Conservation (phyloP, 306 rosid genomes). For the Castanea crenata region DNA sequence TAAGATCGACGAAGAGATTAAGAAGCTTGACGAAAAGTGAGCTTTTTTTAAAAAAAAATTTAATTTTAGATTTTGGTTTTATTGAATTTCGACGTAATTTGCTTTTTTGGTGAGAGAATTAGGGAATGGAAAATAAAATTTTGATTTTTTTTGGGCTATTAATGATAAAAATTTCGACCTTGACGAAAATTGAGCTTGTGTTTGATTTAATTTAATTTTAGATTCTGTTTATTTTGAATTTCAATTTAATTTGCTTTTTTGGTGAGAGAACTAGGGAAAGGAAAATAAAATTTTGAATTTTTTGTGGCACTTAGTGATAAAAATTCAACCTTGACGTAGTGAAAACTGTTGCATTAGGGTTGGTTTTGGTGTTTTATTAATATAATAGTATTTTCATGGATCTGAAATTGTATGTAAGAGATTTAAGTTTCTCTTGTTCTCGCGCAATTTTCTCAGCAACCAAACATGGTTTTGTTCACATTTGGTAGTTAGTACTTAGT, state of each 20-base stretch:
- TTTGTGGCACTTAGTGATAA: background rate
- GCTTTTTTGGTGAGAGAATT: background rate
- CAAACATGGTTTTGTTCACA: background rate
- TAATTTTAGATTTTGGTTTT: background rate
- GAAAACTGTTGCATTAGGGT: background rate
- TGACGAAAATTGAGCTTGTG: conserved; percentile 74
- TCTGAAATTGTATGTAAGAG: background rate
- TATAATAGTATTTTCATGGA: background rate
- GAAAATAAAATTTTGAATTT: background rate
- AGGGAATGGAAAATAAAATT: background rate
- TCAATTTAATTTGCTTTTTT: background rate
- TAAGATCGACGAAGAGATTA: conserved; percentile 71
- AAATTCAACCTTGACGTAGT: background rate
- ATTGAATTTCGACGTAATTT: background rate
- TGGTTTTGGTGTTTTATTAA: background rate
- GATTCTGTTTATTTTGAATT: background rate
- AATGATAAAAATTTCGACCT: conserved; percentile 1
- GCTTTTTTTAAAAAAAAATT: no score
- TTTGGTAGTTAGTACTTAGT: no score
- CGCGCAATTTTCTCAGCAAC: background rate
- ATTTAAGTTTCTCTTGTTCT: background rate
- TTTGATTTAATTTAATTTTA: background rate
- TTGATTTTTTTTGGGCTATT: background rate
- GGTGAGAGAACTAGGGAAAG: background rate
- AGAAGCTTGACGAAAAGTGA: conserved; percentile 88